Evolutionary conservation across 495 filamentous ascomycete species (phyloP).

Genomic region (Hypoxylon fuscum): DNA sequence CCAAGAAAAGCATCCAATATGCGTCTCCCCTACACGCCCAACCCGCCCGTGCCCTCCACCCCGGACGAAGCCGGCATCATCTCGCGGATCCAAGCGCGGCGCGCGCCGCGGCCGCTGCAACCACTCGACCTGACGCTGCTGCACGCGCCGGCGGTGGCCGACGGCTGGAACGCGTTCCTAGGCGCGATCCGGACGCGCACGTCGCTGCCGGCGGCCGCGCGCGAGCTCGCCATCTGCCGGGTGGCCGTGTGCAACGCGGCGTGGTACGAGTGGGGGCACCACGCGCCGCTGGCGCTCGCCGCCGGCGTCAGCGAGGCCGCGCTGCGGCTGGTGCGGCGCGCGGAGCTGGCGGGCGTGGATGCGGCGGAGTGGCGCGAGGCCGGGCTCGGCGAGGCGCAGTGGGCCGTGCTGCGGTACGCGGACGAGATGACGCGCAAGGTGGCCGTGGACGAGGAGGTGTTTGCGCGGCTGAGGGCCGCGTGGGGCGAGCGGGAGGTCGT

Average conservation of each 20-base stretch:
- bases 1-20: too few species aligned
- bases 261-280: constrained; percentile 82
- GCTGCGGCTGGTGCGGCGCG: constrained; percentile 43
- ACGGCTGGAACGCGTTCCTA: constrained; percentile 85
- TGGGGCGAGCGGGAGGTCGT: constrained; percentile 77
- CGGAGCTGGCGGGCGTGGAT: constrained; percentile 13
- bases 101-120: constrained; percentile 70
- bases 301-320: constrained; percentile 62
- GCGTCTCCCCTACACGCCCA: too few species aligned
- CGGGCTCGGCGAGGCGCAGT: constrained; percentile 66
- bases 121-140: constrained; percentile 77
- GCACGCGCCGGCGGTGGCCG: constrained; percentile 74
- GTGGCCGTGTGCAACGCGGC: constrained; percentile 78
- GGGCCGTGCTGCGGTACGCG: constrained; percentile 72
- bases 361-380: constrained; percentile 21
- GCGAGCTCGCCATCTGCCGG: constrained; percentile 78
- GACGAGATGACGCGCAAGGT: constrained; percentile 80
- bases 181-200: constrained; percentile 76
- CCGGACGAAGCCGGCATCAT: constrained; percentile 67
- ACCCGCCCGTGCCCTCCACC: too few species aligned
- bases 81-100: constrained; percentile 67
- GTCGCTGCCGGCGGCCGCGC: constrained; percentile 63
- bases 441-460: constrained; percentile 68
- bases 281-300: constrained; percentile 67
- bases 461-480: constrained; percentile 62